phyloP scores from a whole-genome alignment of 1,139 yeast genomes.

The Pichia sp. region DNA sequence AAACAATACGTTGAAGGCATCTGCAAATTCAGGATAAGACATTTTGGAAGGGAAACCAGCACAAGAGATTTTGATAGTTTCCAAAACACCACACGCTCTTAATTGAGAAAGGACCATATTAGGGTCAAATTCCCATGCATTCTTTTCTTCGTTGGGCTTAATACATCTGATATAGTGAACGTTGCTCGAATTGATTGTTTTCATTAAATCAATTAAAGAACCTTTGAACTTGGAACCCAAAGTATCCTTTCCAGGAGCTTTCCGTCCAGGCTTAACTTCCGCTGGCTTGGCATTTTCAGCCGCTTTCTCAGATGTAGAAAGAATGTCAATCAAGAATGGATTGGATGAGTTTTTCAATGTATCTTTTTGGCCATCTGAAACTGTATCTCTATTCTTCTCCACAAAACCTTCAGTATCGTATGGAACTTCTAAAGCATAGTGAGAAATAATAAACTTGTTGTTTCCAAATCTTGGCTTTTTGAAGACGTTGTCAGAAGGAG shows the following conservation, averaged over 20 bases:
- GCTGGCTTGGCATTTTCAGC: slow-evolving; percentile 47
- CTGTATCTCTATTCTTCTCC: slow-evolving; percentile 96
- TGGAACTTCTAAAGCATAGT: slow-evolving; percentile 90
- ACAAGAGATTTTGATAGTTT: slow-evolving; percentile 92
- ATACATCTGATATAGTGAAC: slow-evolving; percentile 97
- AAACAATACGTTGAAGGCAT: slow-evolving; percentile 78
- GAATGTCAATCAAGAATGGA: slow-evolving; percentile 56
- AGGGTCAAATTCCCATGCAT: slow-evolving; percentile 95
- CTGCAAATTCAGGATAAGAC: slow-evolving; percentile 91
- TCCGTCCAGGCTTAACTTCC: slow-evolving; percentile 35
- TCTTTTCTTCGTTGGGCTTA: slow-evolving; percentile 90
- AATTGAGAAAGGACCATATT: slow-evolving; percentile 92
- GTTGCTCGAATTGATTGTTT: slow-evolving; percentile 86
- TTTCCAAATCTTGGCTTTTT: slow-evolving; percentile 94
- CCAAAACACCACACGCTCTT: slow-evolving; percentile 98
- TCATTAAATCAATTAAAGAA: slow-evolving; percentile 89
- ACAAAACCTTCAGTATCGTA: slow-evolving; percentile 93
- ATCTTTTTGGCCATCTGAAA: slow-evolving; percentile 91
- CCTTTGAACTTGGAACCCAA: slow-evolving; percentile 91
- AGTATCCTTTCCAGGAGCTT: slow-evolving; percentile 77
- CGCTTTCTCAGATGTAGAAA: slow-evolving; percentile 64
- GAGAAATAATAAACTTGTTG: slow-evolving; percentile 83
- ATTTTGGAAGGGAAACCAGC: slow-evolving; percentile 98
- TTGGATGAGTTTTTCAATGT: slow-evolving; percentile 70
- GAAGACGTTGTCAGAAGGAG: slow-evolving; percentile 75